Evolutionary conservation across 352 stramenopile genomes (phyloP), one percentile per base, ranked within the genome.

Genomic region (Phytophthora constricta): DNA sequence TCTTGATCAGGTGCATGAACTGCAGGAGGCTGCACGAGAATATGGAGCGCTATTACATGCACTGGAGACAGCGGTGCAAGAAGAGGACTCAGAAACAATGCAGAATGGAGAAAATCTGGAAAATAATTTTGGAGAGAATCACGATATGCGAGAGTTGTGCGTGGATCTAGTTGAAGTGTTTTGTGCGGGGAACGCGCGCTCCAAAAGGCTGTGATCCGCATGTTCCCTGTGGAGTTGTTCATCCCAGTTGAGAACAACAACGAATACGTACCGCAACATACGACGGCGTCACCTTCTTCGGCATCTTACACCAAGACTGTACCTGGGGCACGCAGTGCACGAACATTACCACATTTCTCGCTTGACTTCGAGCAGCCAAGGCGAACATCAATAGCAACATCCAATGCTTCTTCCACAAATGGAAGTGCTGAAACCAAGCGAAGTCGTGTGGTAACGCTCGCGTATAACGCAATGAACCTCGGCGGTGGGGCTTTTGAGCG

Each of bases 161-260:
- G 82, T 88, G 19, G 81, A 90, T 42, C 64, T 96, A 2, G 83
- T 96, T 28, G 86, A 94, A 42, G 81, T 94, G 62, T 96, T 94
- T 51, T 94, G 86, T 41, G 84, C 84, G 10, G 86, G 86, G 14
- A 96, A 96, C 50, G 87, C 74, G 14, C 77, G 84, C 1, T 92
- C 87, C 0, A 93, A 92, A 57, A 91, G 86, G 55, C 72, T 75
- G 0, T 96, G 72, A 88, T 86, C 54, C 80, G 87, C 16, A 89
- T 96, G 25, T 81, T 96, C 37, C 87, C 87, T 0, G 87, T 94
- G 1, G 87, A 94, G 33, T 63, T 94, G 9, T 96, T 96, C 60
- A 84, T 93, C 7, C 82, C 87, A 14, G 72, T 57, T 2, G 83
- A 90, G 52, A 85, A 68, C 26, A 74, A 77, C 4, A 62, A 53